Conservation (phyloP, 208 protist species). For the Leishmania aethiopica region DNA sequence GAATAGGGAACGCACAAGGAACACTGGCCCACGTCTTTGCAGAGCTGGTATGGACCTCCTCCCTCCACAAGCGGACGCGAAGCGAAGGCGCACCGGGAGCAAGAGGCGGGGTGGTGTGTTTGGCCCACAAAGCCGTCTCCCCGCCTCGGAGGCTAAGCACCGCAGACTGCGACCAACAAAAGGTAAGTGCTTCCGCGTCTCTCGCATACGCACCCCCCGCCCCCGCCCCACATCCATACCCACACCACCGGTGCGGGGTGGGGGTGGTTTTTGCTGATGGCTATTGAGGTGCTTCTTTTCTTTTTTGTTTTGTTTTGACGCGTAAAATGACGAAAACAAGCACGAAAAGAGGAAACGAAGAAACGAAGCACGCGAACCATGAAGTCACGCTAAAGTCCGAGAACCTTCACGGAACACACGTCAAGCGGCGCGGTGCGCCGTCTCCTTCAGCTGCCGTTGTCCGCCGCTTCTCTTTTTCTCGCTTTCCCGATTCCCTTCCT, state of each 20-base stretch:
- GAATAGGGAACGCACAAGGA: not conserved
- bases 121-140: not conserved
- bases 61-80: not conserved
- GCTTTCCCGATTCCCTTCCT: not conserved
- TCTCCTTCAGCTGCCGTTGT: slow-evolving; percentile 25
- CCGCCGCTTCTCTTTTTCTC: not conserved
- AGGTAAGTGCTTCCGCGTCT: not conserved
- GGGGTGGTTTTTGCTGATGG: too few species aligned
- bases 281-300: not conserved
- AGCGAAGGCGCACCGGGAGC: not conserved
- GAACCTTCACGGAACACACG: not conserved
- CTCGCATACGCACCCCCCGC: not conserved
- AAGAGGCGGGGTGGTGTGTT: not conserved
- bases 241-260: too few species aligned
- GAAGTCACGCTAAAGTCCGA: not conserved
- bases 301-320: slow-evolving; percentile 20
- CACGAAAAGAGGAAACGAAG: not conserved
- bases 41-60: not conserved
- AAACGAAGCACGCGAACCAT: slow-evolving; percentile 4
- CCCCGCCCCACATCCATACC: not conserved
- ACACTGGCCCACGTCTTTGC: not conserved
- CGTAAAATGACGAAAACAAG: not conserved
- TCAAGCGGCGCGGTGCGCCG: slow-evolving; percentile 16
- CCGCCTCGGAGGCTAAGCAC: not conserved
- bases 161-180: not conserved